These are phyloP conservation scores for Malassezia yamatoensis DNA, from an alignment of 1,284 basidiomycete genomes.

Conservation along the genomic window DNA sequence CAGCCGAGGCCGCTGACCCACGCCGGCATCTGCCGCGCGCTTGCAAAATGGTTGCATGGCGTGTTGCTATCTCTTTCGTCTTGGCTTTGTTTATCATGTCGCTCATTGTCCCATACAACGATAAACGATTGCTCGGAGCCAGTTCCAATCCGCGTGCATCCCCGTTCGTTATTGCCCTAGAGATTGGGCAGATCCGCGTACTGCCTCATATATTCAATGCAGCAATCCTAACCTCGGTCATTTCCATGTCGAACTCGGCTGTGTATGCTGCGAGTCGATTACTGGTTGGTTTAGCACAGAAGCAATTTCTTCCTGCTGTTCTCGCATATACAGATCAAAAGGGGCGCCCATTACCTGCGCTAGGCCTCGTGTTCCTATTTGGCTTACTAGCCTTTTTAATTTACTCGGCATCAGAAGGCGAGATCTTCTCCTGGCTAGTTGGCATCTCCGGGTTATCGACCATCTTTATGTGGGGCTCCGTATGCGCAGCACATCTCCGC, in stretches of 20 bases:
- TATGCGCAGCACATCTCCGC: conserved; percentile 48
- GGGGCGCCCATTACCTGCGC: conserved; percentile 49
- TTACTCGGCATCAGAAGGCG: conserved; percentile 30
- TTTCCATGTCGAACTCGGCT: conserved; percentile 49
- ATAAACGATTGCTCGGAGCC: conserved; percentile 32
- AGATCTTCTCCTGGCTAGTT: conserved; percentile 51
- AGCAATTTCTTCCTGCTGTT: conserved; percentile 50
- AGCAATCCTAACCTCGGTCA: conserved; percentile 50
- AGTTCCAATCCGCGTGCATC: conserved; percentile 48
- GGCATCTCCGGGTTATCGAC: conserved; percentile 53
- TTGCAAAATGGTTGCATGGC: conserved; percentile 34
- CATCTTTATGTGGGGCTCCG: conserved; percentile 50
- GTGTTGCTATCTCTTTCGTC: conserved; percentile 52
- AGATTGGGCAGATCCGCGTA: conserved; percentile 48
- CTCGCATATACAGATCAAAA: conserved; percentile 51
- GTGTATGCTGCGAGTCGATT: conserved; percentile 49
- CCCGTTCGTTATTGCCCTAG: conserved; percentile 53
- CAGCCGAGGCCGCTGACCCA: conserved; percentile 56
- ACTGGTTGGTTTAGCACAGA: conserved; percentile 41
- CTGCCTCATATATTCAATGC: conserved; percentile 52
- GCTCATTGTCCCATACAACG: conserved; percentile 12
- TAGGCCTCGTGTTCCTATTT: conserved; percentile 48
- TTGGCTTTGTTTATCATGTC: conserved; percentile 52
- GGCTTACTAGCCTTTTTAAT: conserved; percentile 41
- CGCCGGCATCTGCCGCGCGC: conserved; percentile 39